Percentiles rank a stretch among this genome's conserved stretches.
Evolutionary conservation across 371 early-diverging fungal species (phyloP).

Genomic region (Mucor piriformis): DNA sequence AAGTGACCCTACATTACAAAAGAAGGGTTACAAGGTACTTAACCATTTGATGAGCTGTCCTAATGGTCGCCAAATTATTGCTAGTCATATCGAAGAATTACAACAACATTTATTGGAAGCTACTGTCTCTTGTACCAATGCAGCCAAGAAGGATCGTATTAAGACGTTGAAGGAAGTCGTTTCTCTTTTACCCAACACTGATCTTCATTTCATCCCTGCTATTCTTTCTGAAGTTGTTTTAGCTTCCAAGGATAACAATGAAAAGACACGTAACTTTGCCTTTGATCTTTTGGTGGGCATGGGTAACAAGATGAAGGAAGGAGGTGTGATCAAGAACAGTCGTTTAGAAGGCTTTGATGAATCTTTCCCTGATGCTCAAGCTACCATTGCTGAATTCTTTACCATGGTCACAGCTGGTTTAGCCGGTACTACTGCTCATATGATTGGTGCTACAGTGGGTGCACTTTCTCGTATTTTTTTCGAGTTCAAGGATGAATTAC

Average conservation of each 20-base stretch:
- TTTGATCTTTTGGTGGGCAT: constrained; percentile 86
- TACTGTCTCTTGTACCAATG: constrained; percentile 54
- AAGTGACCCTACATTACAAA: constrained; percentile 81
- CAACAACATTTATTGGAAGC: constrained; percentile 58
- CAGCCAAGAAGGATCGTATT: constrained; percentile 77
- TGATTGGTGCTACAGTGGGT: constrained; percentile 92
- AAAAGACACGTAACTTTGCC: constrained; percentile 83
- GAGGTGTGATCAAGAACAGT: constrained; percentile 64
- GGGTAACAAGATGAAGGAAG: constrained; percentile 85
- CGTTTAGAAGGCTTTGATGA: constrained; percentile 62
- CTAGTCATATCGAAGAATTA: constrained; percentile 50
- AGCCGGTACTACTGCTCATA: constrained; percentile 87
- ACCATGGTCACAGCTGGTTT: constrained; percentile 95
- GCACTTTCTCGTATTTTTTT: constrained; percentile 85
- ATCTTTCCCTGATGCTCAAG: constrained; percentile 51
- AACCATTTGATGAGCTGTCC: constrained; percentile 59
- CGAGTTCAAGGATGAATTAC: constrained; percentile 79
- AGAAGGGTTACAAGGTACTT: constrained; percentile 93
- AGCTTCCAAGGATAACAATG: constrained; percentile 91
- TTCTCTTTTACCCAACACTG: constrained; percentile 56
- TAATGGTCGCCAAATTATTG: constrained; percentile 49
- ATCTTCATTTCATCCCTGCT: constrained; percentile 84
- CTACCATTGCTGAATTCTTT: constrained; percentile 66
- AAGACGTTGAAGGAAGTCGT: constrained; percentile 59
- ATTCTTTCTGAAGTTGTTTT: constrained; percentile 90